Percentiles rank a stretch among this genome's conserved stretches.
These are phyloP conservation scores for Royoungia palumana DNA, from an alignment of 768 basidiomycete species.

Conservation along the genomic window DNA sequence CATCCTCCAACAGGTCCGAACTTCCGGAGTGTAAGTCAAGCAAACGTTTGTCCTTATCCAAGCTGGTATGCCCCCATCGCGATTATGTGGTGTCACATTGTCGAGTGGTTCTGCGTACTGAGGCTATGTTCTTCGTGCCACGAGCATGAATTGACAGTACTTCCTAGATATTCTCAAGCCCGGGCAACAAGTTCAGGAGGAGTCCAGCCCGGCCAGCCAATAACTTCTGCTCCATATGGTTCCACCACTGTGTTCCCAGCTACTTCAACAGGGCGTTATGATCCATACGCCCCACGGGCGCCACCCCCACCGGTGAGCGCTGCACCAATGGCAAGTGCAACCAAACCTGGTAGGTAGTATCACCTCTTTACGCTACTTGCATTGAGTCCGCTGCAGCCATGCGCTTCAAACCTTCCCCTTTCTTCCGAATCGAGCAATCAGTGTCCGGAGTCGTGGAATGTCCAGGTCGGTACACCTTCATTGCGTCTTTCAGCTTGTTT, in stretches of 20 bases:
- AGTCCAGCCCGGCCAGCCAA: slow-evolving; percentile 24
- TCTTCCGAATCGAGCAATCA: slow-evolving; percentile 62
- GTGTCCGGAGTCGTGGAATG: slow-evolving; percentile 70
- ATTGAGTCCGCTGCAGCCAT: slow-evolving; percentile 45
- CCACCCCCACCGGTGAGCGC: slow-evolving; percentile 38
- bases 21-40: slow-evolving; percentile 59
- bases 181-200: slow-evolving; percentile 24
- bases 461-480: slow-evolving; percentile 52
- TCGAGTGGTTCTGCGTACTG: slow-evolving; percentile 7
- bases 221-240: slow-evolving; percentile 18
- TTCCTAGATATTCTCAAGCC: slow-evolving; percentile 27
- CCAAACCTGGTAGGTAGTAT: slow-evolving; percentile 27
- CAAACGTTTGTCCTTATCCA: slow-evolving; percentile 7
- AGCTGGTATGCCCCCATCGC: slow-evolving; percentile 10
- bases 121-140: not conserved
- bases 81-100: slow-evolving; percentile 8
- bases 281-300: slow-evolving; percentile 62
- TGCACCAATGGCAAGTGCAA: slow-evolving; percentile 26
- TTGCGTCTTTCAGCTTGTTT: not conserved
- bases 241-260: slow-evolving; percentile 22
- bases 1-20: slow-evolving; percentile 65
- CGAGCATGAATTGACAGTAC: slow-evolving; percentile 16
- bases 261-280: slow-evolving; percentile 46
- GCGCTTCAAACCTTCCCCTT: slow-evolving; percentile 78
- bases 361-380: slow-evolving; percentile 8